phyloP scores from a whole-genome alignment of 805 yeast species.

The Wickerhamiella lipophila region DNA sequence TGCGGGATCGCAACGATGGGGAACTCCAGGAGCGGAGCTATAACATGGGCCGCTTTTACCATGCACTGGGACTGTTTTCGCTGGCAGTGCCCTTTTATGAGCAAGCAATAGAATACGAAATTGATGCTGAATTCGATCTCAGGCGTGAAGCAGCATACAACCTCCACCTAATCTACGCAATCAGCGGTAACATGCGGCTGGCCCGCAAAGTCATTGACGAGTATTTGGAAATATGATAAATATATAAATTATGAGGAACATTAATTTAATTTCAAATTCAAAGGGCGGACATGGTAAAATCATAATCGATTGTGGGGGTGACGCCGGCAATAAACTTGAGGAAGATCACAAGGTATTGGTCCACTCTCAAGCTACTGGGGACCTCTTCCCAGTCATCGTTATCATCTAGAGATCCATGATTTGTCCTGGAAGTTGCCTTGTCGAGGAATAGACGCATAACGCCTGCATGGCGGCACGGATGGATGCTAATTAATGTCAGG shows the following conservation, averaged over 20 bases:
- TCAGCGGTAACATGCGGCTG: conserved; percentile 55
- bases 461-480: conserved; percentile 89
- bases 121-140: conserved; percentile 45
- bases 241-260: neutral
- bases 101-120: conserved; percentile 40
- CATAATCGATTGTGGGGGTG: conserved; percentile 95
- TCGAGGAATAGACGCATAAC: conserved; percentile 85
- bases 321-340: conserved; percentile 92
- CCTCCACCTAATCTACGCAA: conserved; percentile 57
- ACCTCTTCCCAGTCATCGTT: conserved; percentile 51
- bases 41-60: conserved; percentile 76
- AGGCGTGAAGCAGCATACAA: conserved; percentile 79
- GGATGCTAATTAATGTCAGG: conserved; percentile 72
- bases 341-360: conserved; percentile 80
- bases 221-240: conserved; percentile 40
- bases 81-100: conserved; percentile 66
- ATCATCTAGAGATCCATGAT: conserved; percentile 19
- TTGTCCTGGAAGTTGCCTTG: conserved; percentile 40
- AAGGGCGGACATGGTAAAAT: conserved; percentile 92
- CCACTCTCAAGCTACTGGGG: conserved; percentile 55
- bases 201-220: conserved; percentile 54
- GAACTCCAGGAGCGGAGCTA: conserved; percentile 63
- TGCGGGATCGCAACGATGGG: conserved; percentile 29
- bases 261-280: conserved; percentile 12
- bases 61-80: conserved; percentile 62